Conservation (phyloP, 2,329 filamentous ascomycete genomes). For the Pseudofabraea citricarpa region DNA sequence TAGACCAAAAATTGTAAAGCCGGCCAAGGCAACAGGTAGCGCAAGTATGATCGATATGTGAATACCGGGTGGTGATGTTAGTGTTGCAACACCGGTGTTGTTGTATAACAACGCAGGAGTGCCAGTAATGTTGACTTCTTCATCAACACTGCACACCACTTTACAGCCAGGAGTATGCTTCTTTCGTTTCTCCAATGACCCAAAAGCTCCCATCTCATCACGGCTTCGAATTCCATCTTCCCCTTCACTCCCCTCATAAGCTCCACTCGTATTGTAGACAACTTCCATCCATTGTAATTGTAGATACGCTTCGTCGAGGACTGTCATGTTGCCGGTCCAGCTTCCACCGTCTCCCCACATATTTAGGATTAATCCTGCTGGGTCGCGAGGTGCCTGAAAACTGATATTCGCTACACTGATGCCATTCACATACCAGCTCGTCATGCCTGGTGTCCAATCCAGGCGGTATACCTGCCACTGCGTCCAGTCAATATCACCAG, state of each 20-base stretch:
- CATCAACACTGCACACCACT: conserved; percentile 23
- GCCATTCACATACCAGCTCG: conserved; percentile 26
- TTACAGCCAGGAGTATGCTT: conserved; percentile 15
- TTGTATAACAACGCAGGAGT: conserved; percentile 21
- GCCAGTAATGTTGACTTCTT: conserved; percentile 18
- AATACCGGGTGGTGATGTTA: background rate
- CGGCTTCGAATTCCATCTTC: conserved; percentile 7
- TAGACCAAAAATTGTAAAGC: no score
- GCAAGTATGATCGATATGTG: no score
- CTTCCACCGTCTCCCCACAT: conserved; percentile 27
- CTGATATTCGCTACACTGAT: conserved; percentile 19
- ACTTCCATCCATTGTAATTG: conserved; percentile 29
- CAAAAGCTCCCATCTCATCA: conserved; percentile 7
- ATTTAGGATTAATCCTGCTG: conserved; percentile 22
- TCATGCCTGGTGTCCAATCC: conserved; percentile 25
- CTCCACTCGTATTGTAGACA: conserved; percentile 23
- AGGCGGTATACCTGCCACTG: conserved; percentile 25
- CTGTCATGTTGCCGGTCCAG: conserved; percentile 26
- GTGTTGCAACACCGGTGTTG: conserved; percentile 10
- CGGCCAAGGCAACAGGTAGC: no score
- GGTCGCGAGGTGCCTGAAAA: conserved; percentile 21
- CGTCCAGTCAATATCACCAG: conserved; percentile 17
- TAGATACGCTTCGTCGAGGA: conserved; percentile 20
- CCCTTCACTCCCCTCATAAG: conserved; percentile 6
- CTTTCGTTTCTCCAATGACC: conserved; percentile 17